These are phyloP conservation scores for Dactylis glomerata DNA, from an alignment of 176 grass and related monocot species.

Conservation along the genomic window DNA sequence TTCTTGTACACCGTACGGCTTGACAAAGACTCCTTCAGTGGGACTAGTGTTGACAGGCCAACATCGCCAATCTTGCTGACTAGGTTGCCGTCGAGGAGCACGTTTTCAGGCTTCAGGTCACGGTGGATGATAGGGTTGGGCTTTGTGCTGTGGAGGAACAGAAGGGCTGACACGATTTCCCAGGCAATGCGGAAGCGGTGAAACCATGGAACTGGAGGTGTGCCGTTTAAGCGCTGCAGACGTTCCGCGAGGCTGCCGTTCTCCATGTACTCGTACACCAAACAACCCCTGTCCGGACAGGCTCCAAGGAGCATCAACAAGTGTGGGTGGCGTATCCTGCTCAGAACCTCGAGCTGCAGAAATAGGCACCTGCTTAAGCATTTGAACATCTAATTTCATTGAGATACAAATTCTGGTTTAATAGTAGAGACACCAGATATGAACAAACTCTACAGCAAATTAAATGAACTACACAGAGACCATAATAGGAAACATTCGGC, in stretches of 20 bases:
- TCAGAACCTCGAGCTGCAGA: constrained; percentile 73
- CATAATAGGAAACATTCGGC: neutral
- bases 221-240: constrained; percentile 54
- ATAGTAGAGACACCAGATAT: neutral
- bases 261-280: constrained; percentile 97
- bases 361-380: neutral
- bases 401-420: neutral
- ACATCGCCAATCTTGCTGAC: constrained; percentile 86
- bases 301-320: constrained; percentile 78
- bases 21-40: constrained; percentile 15
- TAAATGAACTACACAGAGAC: neutral
- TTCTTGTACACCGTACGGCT: constrained; percentile 50
- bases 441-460: neutral
- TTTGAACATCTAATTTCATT: neutral
- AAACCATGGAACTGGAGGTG: constrained; percentile 61
- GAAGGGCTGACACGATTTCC: constrained; percentile 58
- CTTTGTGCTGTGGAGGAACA: constrained; percentile 66
- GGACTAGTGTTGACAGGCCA: constrained; percentile 76
- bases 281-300: constrained; percentile 71
- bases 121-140: constrained; percentile 85
- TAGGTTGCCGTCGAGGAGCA: constrained; percentile 73
- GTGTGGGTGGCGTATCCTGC: constrained; percentile 72
- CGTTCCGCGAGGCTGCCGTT: constrained; percentile 88
- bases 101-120: constrained; percentile 90
- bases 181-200: constrained; percentile 59